A percentile compares a stretch with the other conserved stretches of the same genome.
These are phyloP conservation scores for Turritis glabra DNA, from an alignment of 345 rosid genomes.

Conservation along the genomic window DNA sequence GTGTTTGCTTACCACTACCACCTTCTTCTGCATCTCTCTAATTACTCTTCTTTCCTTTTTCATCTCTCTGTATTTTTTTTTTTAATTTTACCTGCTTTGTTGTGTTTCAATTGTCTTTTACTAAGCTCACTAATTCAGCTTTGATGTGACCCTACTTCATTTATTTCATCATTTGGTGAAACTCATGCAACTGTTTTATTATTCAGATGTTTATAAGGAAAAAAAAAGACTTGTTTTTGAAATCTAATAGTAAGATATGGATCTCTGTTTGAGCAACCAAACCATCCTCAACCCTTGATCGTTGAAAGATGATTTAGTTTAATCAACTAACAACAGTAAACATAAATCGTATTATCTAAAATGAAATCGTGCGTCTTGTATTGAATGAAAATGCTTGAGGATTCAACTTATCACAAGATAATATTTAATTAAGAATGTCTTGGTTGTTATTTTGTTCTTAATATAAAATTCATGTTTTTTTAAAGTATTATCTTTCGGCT, in stretches of 20 bases:
- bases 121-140: slow-evolving; percentile 9
- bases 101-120: slow-evolving; percentile 29
- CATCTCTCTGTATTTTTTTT: not conserved
- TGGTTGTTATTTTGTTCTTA: not conserved
- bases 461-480: not conserved
- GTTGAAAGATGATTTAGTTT: too few species aligned
- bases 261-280: not conserved
- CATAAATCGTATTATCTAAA: not conserved
- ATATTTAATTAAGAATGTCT: not conserved
- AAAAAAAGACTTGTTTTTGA: not conserved
- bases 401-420: slow-evolving; percentile 17
- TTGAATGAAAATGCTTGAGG: not conserved
- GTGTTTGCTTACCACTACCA: slow-evolving; percentile 20
- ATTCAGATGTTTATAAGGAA: not conserved
- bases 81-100: slow-evolving; percentile 23
- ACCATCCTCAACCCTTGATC: not conserved
- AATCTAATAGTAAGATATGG: not conserved
- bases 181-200: slow-evolving; percentile 21
- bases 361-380: slow-evolving; percentile 11
- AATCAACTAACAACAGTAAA: too few species aligned
- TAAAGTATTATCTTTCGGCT: slow-evolving; percentile 21
- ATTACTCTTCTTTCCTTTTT: slow-evolving; percentile 27
- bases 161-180: slow-evolving; percentile 11
- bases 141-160: slow-evolving; percentile 17
- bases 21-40: slow-evolving; percentile 26